Evolutionary conservation across 1,284 basidiomycete species (phyloP).

Genomic region (Boletus sp.): DNA sequence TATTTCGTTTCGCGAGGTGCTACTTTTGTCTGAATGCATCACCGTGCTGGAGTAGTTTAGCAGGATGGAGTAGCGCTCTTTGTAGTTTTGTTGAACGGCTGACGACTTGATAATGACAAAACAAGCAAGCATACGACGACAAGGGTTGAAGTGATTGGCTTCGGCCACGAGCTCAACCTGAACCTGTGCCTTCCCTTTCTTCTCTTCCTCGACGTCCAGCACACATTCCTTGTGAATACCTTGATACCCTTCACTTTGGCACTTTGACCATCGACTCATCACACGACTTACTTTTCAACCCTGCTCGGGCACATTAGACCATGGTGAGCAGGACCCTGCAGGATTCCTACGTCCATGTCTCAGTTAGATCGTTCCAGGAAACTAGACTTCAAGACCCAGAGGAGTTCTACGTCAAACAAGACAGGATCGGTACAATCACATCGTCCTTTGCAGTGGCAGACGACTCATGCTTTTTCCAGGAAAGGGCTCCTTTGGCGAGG

Average conservation of each 20-base stretch:
- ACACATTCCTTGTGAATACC: constrained; percentile 6
- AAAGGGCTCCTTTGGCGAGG: constrained; percentile 96
- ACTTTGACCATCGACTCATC: constrained; percentile 12
- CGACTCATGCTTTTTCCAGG: constrained; percentile 50
- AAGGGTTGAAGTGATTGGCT: constrained; percentile 10
- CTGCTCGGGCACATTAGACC: constrained; percentile 3
- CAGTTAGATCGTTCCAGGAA: constrained; percentile 49
- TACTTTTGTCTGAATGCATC: background rate
- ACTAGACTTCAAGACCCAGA: constrained; percentile 83
- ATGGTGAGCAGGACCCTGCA: constrained; percentile 25
- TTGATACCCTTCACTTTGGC: constrained; percentile 5
- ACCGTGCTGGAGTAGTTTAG: background rate
- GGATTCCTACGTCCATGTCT: constrained; percentile 8
- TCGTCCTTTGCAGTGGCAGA: constrained; percentile 18
- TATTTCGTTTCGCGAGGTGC: background rate
- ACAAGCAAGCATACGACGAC: constrained; percentile 29
- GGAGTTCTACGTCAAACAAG: constrained; percentile 94
- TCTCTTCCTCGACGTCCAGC: constrained; percentile 14
- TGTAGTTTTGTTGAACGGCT: constrained; percentile 26
- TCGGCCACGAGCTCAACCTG: constrained; percentile 8
- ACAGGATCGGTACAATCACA: constrained; percentile 81
- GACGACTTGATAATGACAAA: constrained; percentile 39
- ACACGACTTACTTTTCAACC: constrained; percentile 20
- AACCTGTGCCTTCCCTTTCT: constrained; percentile 9
- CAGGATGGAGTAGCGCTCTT: background rate